phyloP scores from a whole-genome alignment of 2,329 filamentous ascomycete species.

The Colletotrichum sp. region DNA sequence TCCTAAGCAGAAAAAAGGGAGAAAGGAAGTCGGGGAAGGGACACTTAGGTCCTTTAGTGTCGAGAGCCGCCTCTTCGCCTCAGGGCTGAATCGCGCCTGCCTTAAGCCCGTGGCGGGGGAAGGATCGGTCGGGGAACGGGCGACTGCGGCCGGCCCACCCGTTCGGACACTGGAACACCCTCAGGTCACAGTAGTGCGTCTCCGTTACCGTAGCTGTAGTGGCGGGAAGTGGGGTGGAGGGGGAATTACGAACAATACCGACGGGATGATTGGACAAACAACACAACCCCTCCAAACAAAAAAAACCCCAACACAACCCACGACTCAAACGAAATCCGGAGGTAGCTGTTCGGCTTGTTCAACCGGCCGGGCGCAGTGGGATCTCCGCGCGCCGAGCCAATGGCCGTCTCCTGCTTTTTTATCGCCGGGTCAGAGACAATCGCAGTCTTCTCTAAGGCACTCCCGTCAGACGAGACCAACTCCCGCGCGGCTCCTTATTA shows the following conservation, averaged over 20 bases:
- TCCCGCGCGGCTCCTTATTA: constrained; percentile 15
- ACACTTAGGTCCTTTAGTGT: neutral
- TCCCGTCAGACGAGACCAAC: neutral
- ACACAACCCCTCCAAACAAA: neutral
- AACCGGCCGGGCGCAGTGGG: neutral
- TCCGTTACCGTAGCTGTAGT: neutral
- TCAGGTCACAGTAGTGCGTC: neutral
- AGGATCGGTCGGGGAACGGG: neutral
- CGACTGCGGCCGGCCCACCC: constrained; percentile 1
- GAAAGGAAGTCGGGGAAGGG: neutral
- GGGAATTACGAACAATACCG: neutral
- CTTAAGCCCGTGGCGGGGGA: neutral
- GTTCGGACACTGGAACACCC: neutral
- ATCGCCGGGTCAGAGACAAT: neutral
- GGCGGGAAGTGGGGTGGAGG: constrained; percentile 15
- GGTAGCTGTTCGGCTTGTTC: neutral
- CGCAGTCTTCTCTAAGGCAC: neutral
- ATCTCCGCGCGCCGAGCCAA: neutral
- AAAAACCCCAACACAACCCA: neutral
- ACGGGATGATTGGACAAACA: neutral
- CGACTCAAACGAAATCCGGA: neutral
- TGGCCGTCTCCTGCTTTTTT: constrained; percentile 8
- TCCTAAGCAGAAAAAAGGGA: neutral
- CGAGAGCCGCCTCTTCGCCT: neutral
- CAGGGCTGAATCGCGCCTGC: neutral